These are phyloP conservation scores for Phaeolepiota aurea DNA, from an alignment of 768 basidiomycete species.

Conservation along the genomic window DNA sequence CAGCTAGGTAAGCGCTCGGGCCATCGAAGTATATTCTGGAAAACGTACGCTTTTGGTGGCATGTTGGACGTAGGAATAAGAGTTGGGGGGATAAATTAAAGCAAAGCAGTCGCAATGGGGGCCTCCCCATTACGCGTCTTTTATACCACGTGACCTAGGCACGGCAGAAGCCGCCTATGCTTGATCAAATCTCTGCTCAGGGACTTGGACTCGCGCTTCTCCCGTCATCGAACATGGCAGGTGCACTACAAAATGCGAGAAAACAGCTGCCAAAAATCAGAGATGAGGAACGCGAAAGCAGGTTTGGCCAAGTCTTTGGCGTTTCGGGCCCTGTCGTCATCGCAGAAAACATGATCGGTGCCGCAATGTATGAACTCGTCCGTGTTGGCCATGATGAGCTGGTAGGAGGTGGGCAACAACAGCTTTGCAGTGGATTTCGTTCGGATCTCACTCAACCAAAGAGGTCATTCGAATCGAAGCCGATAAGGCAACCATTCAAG, in stretches of 20 bases:
- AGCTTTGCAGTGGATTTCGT: neutral
- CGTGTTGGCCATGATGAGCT: constrained; percentile 98
- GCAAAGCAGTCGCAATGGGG: neutral
- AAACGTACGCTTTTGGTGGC: constrained; percentile 90
- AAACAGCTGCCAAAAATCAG: constrained; percentile 78
- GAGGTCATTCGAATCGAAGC: constrained; percentile 99
- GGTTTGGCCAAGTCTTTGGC: constrained; percentile 84
- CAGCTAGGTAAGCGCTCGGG: neutral
- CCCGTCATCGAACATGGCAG: constrained; percentile 72
- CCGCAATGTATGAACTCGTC: constrained; percentile 96
- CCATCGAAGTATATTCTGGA: constrained; percentile 9
- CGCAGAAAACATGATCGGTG: constrained; percentile 91
- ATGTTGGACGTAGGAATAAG: constrained; percentile 36
- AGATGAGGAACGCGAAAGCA: constrained; percentile 85
- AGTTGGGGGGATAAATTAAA: constrained; percentile 8
- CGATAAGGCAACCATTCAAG: constrained; percentile 98
- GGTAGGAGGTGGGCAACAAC: constrained; percentile 68
- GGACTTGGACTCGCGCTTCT: no score
- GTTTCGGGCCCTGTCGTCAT: constrained; percentile 99
- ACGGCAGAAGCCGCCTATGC: no score
- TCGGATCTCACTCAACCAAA: constrained; percentile 18
- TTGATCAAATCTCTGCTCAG: no score
- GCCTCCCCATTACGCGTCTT: constrained; percentile 23
- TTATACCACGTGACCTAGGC: constrained; percentile 15
- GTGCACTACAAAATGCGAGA: constrained; percentile 88